Base-by-base conservation (phyloP, 805 yeast species). In the Metschnikowia shivogae region DNA sequence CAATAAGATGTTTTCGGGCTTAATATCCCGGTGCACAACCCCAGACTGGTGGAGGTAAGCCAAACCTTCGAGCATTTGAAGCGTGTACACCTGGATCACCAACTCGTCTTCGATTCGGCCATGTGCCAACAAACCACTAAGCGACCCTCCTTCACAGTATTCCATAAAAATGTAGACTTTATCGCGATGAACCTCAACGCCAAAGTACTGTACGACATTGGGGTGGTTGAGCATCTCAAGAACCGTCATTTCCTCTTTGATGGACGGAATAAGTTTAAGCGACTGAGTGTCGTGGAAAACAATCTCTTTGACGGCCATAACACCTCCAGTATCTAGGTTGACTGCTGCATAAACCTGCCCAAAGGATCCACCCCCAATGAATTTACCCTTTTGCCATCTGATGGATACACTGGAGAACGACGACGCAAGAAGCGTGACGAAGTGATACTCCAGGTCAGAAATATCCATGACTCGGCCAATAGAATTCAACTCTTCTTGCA, bases 161-260 rank as follows among this genome's bases (percentile, higher is more conserved):
- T 93, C 99, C 99, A 93, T 93, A 63, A 93, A 93, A 28, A 93
- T 84, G 62, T 89, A 90, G 13, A 93, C 97, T 52, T 87, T 81
- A 63, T 93, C 98, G 43, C 97, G 77, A 64, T 93, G 98, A 5
- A 93, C 97, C 63, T 93, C 98, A 31, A 93, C 97, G 42, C 99
- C 99, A 59, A 81, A 90, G 62, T 92, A 93, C 61, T 90, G 97
- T 5, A 93, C 98, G 55, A 93, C 86, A 60, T 93, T 93, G 8
- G 98, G 98, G 66, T 93, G 99, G 50, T 89, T 86, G 48, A 93
- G 72, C 85, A 89, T 87, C 67, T 93, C 98, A 55, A 93, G 68
- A 1, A 92, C 97, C 0, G 95, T 85, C 97, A 93, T 92, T 61
- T 93, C 99, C 55, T 90, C 97, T 61, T 88, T 89, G 53, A 93